Percentiles rank a stretch among this genome's conserved stretches.
phyloP scores from a whole-genome alignment of 805 yeast genomes.

The Saccharomycopsis olivae region DNA sequence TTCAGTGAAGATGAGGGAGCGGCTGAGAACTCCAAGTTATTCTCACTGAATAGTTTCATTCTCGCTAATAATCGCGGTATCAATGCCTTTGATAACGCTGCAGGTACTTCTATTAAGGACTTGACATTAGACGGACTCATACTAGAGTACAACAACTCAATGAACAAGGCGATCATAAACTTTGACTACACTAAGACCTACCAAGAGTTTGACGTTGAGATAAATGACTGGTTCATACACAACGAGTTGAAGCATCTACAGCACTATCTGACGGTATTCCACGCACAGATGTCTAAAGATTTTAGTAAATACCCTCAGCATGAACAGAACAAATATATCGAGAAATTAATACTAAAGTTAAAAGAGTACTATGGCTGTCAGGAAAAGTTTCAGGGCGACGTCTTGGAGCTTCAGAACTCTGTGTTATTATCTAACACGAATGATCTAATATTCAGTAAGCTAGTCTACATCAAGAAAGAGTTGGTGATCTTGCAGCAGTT shows the following conservation, averaged over 20 bases:
- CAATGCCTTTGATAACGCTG: slow-evolving; percentile 8
- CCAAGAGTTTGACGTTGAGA: slow-evolving; percentile 10
- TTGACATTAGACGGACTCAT: slow-evolving; percentile 5
- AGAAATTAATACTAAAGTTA: slow-evolving; percentile 5
- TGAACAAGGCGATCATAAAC: slow-evolving; percentile 12
- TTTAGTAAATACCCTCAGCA: slow-evolving; percentile 4
- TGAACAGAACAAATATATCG: slow-evolving; percentile 7
- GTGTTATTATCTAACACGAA: slow-evolving; percentile 14
- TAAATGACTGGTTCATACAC: slow-evolving; percentile 29
- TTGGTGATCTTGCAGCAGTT: slow-evolving; percentile 11
- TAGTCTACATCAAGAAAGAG: slow-evolving; percentile 7
- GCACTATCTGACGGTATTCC: slow-evolving; percentile 8
- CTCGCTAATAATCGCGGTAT: slow-evolving; percentile 11
- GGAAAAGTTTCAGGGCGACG: slow-evolving; percentile 6
- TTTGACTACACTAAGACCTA: slow-evolving; percentile 9
- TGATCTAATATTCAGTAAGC: slow-evolving; percentile 12
- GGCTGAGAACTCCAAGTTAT: not conserved
- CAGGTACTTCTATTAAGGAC: slow-evolving; percentile 6
- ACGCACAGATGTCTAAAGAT: slow-evolving; percentile 1
- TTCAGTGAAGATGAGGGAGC: not conserved
- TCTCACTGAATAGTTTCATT: slow-evolving; percentile 6
- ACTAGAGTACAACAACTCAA: slow-evolving; percentile 6
- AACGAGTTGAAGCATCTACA: slow-evolving; percentile 22
- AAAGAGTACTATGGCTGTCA: slow-evolving; percentile 6
- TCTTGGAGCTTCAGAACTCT: slow-evolving; percentile 5